Base-by-base conservation (phyloP, 371 early-diverging fungal species). In the Syncephalastrum monosporum region DNA sequence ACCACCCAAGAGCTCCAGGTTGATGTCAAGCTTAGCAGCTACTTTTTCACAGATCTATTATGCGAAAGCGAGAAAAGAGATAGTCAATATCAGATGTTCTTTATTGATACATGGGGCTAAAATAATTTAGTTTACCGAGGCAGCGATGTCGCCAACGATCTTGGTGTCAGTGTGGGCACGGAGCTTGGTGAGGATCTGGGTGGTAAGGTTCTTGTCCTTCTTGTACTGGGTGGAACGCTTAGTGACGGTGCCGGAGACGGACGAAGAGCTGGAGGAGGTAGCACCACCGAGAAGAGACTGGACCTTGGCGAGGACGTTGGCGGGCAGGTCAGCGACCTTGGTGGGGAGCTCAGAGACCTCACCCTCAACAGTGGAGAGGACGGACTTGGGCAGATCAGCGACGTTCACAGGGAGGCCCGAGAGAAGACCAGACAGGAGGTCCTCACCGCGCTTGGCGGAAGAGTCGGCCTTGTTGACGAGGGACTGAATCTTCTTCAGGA, bases 121-220 rank as follows among this genome's bases (percentile, higher is more conserved):
- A 24, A 7, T 24, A 23, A 27, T 56, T 25, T n/a, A 41, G 46
- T 64, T 63, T 67, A 67, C 67, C 25, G 49, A 54, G 21, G 56
- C 65, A 59, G 63, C 53, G 19, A 69, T 47, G 16, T 65, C 52
- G 21, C 47, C 60, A 50, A 57, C 42, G 27, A 69, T 42, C 12
- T 33, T 33, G 12, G 38, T 33, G 38, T 33, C 38, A 33, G 38
- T 33, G 10, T 38, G 48, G 43, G 55, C 57, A 21, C 44, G 53
- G 12, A 57, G 51, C 21, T 62, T 46, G 4, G 38, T 33, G 38
- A 33, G 38, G 10, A 61, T 33, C 38, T 33, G 38, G 38, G 38
- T 33, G 12, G 38, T 33, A 12, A 33, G 38, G 38, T 33, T 33
- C 38, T 33, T 33, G 38, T 33, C 38, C 38, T 33, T 33, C 38